A percentile compares a stretch with the other conserved stretches of the same genome.
These are phyloP conservation scores for Umbelopsis ramanniana DNA, from an alignment of 192 early-diverging fungal species.

Conservation along the genomic window DNA sequence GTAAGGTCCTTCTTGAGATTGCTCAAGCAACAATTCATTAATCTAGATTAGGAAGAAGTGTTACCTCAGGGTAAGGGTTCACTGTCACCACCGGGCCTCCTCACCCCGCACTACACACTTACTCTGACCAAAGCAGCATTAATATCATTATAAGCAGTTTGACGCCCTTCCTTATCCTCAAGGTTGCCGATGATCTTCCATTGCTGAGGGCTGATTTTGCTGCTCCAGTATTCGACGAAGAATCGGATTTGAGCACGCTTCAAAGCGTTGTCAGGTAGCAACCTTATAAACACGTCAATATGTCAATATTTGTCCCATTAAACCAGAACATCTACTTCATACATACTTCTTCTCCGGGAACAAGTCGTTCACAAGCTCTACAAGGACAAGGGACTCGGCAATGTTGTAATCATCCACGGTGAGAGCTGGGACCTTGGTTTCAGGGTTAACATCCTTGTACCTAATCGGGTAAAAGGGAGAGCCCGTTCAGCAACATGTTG, in stretches of 20 bases:
- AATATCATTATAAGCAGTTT: conserved; percentile 33
- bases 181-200: conserved; percentile 33
- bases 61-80: not conserved
- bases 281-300: conserved; percentile 31
- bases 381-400: conserved; percentile 68
- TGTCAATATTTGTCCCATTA: not conserved
- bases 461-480: conserved; percentile 12
- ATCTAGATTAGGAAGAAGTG: conserved; percentile 34
- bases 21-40: conserved; percentile 40
- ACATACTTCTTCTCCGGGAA: conserved; percentile 58
- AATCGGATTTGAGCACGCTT: conserved; percentile 49
- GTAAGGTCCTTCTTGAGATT: conserved; percentile 43
- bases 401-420: conserved; percentile 57
- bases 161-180: conserved; percentile 28
- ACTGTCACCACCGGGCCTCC: too few relatives aligned
- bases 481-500: too few relatives aligned
- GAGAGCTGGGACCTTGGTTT: conserved; percentile 70
- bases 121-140: conserved; percentile 31
- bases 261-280: conserved; percentile 48
- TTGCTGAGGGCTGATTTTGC: conserved; percentile 29
- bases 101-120: too few relatives aligned
- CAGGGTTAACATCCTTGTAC: conserved; percentile 68
- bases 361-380: conserved; percentile 68
- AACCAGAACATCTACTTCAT: not conserved
- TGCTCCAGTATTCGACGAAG: conserved; percentile 47